Evolutionary conservation across 139 green algal genomes (phyloP).

Genomic region (Chlamydomonas incerta): DNA sequence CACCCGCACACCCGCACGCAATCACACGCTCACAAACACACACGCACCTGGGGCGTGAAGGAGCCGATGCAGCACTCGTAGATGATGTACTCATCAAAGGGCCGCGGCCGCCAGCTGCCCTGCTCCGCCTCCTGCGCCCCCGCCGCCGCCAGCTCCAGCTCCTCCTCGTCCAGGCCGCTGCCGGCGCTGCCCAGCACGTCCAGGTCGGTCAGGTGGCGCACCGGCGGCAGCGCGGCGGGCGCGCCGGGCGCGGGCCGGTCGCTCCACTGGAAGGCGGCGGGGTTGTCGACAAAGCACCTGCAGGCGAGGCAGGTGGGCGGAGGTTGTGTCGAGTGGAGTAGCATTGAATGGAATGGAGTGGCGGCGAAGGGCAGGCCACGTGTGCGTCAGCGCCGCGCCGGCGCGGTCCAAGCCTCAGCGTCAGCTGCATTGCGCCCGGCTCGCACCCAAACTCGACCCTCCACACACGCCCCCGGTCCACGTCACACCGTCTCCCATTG

Average conservation of each 20-base stretch:
- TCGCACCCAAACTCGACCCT: too few relatives aligned
- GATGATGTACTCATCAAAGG: conserved; percentile 64
- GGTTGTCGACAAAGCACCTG: conserved; percentile 57
- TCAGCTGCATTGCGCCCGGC: too few relatives aligned
- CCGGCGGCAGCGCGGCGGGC: not conserved
- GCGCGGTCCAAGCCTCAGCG: too few relatives aligned
- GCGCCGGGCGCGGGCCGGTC: not conserved
- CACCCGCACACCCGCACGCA: too few relatives aligned
- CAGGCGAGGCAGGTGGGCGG: too few relatives aligned
- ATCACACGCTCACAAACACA: too few relatives aligned
- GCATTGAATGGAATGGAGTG: too few relatives aligned
- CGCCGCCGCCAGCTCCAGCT: not conserved
- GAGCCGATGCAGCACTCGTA: conserved; percentile 81
- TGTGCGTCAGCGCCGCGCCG: too few relatives aligned
- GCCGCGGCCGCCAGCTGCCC: conserved; percentile 40
- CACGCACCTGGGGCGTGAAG: conserved; percentile 64
- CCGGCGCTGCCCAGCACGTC: not conserved
- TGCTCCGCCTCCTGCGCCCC: not conserved
- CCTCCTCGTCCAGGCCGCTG: not conserved
- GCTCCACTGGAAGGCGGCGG: conserved; percentile 42
- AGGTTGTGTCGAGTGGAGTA: too few relatives aligned
- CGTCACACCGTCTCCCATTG: too few relatives aligned
- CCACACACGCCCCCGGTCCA: too few relatives aligned
- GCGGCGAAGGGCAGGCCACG: too few relatives aligned
- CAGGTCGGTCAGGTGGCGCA: not conserved